These are phyloP conservation scores for Turnera subulata DNA, from an alignment of 345 rosid genomes.

Conservation along the genomic window DNA sequence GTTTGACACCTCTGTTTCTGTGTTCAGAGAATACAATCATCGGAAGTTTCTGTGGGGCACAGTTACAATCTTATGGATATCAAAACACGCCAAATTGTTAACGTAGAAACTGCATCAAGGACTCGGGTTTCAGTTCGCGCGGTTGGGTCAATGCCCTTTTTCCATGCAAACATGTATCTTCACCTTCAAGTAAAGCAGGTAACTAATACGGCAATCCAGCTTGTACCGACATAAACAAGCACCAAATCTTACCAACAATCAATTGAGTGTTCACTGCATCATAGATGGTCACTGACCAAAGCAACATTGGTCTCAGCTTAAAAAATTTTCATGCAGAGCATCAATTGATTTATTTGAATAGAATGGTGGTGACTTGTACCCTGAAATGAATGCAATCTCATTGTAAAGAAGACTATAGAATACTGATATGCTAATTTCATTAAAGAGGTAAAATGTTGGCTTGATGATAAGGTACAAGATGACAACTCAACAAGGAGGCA, in stretches of 20 bases:
- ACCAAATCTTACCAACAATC: background rate
- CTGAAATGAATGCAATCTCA: background rate
- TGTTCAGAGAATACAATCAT: conserved; percentile 36
- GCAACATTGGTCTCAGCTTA: background rate
- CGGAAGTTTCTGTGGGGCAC: conserved; percentile 54
- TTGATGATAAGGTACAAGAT: conserved; percentile 35
- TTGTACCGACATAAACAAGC: too few species aligned
- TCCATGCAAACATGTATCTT: conserved; percentile 65
- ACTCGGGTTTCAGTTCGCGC: conserved; percentile 43
- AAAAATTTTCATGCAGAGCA: background rate
- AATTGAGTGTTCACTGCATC: background rate
- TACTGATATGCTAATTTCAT: conserved; percentile 3
- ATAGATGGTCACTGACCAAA: background rate
- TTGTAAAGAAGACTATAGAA: background rate
- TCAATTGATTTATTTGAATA: background rate
- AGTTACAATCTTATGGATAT: conserved; percentile 50
- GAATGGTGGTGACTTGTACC: conserved; percentile 3
- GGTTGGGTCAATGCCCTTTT: conserved; percentile 40
- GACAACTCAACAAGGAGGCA: conserved; percentile 48
- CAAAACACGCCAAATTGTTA: conserved; percentile 31
- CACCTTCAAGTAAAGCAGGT: conserved; percentile 56
- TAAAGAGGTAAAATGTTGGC: conserved; percentile 3
- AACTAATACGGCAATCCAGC: conserved; percentile 4
- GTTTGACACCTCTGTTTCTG: conserved; percentile 5
- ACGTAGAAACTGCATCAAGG: conserved; percentile 54